Percentiles rank a stretch among this genome's conserved stretches.
Conservation (phyloP, 176 grass and related monocot species). For the Saccharum officinarum region DNA sequence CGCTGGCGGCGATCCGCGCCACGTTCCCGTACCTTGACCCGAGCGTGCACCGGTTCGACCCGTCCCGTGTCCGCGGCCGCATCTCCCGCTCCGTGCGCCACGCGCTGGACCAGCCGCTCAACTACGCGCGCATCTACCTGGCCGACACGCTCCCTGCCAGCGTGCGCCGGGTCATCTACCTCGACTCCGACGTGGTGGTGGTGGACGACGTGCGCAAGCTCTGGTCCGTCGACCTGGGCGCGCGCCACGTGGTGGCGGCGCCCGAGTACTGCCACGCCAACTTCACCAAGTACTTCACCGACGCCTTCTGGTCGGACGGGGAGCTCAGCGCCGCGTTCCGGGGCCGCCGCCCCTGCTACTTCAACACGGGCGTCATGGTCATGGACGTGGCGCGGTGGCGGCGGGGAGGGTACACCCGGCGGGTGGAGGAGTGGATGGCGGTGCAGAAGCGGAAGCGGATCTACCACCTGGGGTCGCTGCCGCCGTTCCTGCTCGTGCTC, state of each 20-base stretch:
- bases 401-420: slow-evolving; percentile 29
- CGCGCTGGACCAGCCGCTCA: slow-evolving; percentile 90
- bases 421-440: slow-evolving; percentile 85
- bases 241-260: slow-evolving; percentile 54
- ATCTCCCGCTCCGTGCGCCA: slow-evolving; percentile 87
- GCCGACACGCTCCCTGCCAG: slow-evolving; percentile 60
- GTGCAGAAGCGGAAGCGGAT: slow-evolving; percentile 73
- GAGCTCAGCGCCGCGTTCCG: slow-evolving; percentile 41
- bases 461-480: slow-evolving; percentile 81
- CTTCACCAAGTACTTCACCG: slow-evolving; percentile 97
- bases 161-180: slow-evolving; percentile 74
- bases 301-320: slow-evolving; percentile 70
- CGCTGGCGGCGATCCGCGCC: slow-evolving; percentile 50
- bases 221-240: slow-evolving; percentile 59
- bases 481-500: slow-evolving; percentile 72
- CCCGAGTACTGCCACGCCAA: slow-evolving; percentile 94
- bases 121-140: slow-evolving; percentile 95
- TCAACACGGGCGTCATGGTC: slow-evolving; percentile 90
- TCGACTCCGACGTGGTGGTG: slow-evolving; percentile 88
- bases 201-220: slow-evolving; percentile 71
- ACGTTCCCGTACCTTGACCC: slow-evolving; percentile 79
- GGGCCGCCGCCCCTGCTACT: slow-evolving; percentile 54
- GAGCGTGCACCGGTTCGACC: slow-evolving; percentile 68
- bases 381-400: slow-evolving; percentile 73
- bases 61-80: slow-evolving; percentile 55